Base-by-base conservation (phyloP, 2,329 filamentous ascomycete genomes). In the Penicillium griseofulvum region DNA sequence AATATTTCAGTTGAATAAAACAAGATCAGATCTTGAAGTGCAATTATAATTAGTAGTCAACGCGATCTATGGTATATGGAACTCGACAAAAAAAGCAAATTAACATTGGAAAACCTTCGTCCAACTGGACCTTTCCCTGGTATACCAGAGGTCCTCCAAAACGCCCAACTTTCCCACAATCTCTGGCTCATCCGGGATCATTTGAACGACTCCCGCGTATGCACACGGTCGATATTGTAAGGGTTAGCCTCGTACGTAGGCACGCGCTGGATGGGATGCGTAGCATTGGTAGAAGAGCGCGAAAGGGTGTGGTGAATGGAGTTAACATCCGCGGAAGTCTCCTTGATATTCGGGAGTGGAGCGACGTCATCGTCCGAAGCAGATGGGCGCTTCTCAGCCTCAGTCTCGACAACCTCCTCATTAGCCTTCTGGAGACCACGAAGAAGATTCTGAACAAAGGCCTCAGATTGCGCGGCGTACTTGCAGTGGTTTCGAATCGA, bases 401-500 rank as follows among this genome's bases (percentile, higher is more conserved):
- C 49, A 7, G 12, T 9, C 10, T 43, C 33, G 8, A 14, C 10
- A 24, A 36, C 1, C 37, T 52, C 43, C 16, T 55, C 52, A 2
- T 17, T 11, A 12, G 38, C 26, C 26, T 49, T 33, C 19, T 52
- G 47, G 26, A 42, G 43, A 6, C 37, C 53, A 11, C 41, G 54
- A 12, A 64, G 55, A 28, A 63, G 43, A 6, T 48, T 59, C 34
- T 65, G 62, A 29, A 65, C 59, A 41, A 65, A 65, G 6, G 64
- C 63, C 37, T 67, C 64, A 0, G 72, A 72, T 48, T 74, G 65
- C 2, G 65, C 73, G 17, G 74, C 69, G 55, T 70, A 77, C 59
- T 75, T 74, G 68, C 74, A 77, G 55, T 73, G 68, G 47, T 69
- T 68, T n/a, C 76, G 69, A 51, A 78, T 74, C 3, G 56, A 49